Percentiles rank a stretch among this genome's conserved stretches.
Conservation (phyloP, 345 rosid species). For the Carallia pectinifolia region DNA sequence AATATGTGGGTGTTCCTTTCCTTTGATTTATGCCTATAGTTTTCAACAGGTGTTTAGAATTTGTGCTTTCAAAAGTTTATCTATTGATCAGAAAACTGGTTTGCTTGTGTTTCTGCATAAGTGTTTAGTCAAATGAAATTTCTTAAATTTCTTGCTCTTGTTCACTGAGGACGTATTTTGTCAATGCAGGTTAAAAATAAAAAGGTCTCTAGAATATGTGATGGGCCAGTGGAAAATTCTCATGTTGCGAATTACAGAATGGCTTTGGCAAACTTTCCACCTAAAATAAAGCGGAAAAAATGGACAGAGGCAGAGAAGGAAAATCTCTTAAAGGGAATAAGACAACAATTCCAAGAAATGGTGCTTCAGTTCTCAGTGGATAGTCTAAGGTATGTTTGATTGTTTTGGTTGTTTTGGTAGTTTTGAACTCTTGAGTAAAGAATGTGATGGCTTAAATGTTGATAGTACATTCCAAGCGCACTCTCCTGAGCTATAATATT, state of each 20-base stretch:
- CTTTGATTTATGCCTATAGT: not conserved
- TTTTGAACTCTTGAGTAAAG: not conserved
- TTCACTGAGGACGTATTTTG: conserved; percentile 13
- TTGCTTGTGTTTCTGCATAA: not conserved
- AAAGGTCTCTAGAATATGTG: conserved; percentile 37
- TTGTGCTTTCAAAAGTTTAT: too few relatives aligned
- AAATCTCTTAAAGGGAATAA: conserved; percentile 69
- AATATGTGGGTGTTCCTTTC: too few relatives aligned
- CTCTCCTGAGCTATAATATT: too few relatives aligned
- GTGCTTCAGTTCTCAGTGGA: conserved; percentile 55
- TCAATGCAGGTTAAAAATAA: conserved; percentile 55
- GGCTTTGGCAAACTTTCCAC: conserved; percentile 55
- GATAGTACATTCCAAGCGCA: too few relatives aligned
- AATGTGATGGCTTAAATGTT: too few relatives aligned
- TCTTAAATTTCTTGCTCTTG: not conserved
- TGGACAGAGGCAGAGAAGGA: conserved; percentile 71
- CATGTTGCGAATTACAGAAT: conserved; percentile 57
- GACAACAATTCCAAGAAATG: conserved; percentile 75
- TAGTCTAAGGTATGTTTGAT: conserved; percentile 46
- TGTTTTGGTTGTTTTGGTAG: not conserved
- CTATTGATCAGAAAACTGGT: not conserved
- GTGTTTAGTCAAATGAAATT: not conserved
- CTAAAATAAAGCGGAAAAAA: conserved; percentile 47
- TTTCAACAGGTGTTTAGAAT: not conserved
- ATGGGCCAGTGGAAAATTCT: conserved; percentile 74